Evolutionary conservation across 2,329 filamentous ascomycete species (phyloP).

Genomic region (Calonectria hongkongensis): DNA sequence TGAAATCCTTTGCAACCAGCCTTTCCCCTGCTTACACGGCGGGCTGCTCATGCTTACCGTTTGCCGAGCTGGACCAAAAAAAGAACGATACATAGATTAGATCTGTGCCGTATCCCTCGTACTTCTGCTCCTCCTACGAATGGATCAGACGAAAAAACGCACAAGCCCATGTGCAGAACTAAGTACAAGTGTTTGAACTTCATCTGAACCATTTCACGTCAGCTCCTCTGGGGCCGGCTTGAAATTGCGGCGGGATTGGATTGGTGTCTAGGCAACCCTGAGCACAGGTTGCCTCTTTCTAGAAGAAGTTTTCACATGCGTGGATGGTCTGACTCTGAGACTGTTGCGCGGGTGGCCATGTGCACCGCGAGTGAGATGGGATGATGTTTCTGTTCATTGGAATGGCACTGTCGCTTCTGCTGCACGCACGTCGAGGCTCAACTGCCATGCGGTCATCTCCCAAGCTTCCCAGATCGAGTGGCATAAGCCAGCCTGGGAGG

Average conservation of each 20-base stretch:
- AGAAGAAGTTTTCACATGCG: neutral
- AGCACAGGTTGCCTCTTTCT: constrained; percentile 8
- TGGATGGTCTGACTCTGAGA: constrained; percentile 11
- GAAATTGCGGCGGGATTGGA: constrained; percentile 19
- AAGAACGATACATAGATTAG: constrained; percentile 1
- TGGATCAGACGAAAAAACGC: constrained; percentile 17
- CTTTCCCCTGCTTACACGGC: constrained; percentile 23
- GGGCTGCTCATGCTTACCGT: constrained; percentile 10
- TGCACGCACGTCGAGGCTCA: constrained; percentile 23
- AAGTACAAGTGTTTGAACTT: constrained; percentile 8
- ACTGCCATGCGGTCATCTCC: constrained; percentile 24
- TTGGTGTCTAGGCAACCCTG: constrained; percentile 7
- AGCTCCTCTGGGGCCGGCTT: constrained; percentile 1
- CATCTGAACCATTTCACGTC: constrained; percentile 26
- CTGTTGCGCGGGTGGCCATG: constrained; percentile 25
- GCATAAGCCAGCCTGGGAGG: constrained; percentile 37
- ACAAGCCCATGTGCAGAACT: constrained; percentile 15
- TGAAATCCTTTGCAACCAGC: constrained; percentile 4
- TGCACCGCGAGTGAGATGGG: neutral
- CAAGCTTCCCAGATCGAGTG: constrained; percentile 33
- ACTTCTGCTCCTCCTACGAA: neutral
- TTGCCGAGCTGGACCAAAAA: constrained; percentile 19
- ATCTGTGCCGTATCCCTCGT: neutral
- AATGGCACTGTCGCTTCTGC: neutral
- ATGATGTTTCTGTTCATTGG: neutral